phyloP scores from a whole-genome alignment of 2,329 filamentous ascomycete species.

The Aureobasidium pullulans region DNA sequence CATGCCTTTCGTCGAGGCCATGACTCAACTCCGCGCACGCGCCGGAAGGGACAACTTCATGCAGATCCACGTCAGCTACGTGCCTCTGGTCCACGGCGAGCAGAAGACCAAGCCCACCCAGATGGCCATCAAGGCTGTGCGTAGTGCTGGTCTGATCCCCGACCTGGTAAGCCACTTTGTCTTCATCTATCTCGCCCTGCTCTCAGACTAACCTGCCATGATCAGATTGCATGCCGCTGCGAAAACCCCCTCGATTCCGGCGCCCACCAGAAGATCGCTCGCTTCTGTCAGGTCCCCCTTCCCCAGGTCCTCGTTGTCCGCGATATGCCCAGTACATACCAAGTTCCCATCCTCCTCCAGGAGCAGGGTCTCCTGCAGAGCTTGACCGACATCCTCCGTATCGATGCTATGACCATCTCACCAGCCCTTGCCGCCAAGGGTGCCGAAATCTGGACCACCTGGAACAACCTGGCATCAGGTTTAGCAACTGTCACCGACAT shows the following conservation, averaged over 20 bases:
- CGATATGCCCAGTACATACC: conserved; percentile 85
- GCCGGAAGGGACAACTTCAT: conserved; percentile 74
- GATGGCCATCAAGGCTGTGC: conserved; percentile 74
- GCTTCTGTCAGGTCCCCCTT: conserved; percentile 77
- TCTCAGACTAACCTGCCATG: too few species aligned
- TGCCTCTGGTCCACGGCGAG: conserved; percentile 69
- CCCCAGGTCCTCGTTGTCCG: conserved; percentile 82
- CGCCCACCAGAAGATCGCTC: conserved; percentile 81
- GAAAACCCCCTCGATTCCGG: conserved; percentile 63
- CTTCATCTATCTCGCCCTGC: too few species aligned
- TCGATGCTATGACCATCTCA: conserved; percentile 47
- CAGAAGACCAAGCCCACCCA: conserved; percentile 98
- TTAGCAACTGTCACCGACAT: conserved; percentile 60
- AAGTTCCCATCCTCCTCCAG: conserved; percentile 86
- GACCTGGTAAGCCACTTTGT: conserved; percentile 35
- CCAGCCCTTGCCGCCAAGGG: conserved; percentile 55
- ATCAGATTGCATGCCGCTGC: conserved; percentile 77
- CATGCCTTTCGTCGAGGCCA: conserved; percentile 79
- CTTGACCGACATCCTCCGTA: conserved; percentile 58
- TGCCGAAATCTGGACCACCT: conserved; percentile 64
- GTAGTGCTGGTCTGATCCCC: conserved; percentile 63
- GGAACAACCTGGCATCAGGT: conserved; percentile 63
- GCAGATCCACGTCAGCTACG: conserved; percentile 81
- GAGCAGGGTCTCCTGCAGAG: conserved; percentile 66
- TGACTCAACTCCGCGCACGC: conserved; percentile 68